Percentiles rank a stretch among this genome's conserved stretches.
phyloP scores from a whole-genome alignment of 2,329 filamentous ascomycete genomes.

The Teratosphaeria destructans region DNA sequence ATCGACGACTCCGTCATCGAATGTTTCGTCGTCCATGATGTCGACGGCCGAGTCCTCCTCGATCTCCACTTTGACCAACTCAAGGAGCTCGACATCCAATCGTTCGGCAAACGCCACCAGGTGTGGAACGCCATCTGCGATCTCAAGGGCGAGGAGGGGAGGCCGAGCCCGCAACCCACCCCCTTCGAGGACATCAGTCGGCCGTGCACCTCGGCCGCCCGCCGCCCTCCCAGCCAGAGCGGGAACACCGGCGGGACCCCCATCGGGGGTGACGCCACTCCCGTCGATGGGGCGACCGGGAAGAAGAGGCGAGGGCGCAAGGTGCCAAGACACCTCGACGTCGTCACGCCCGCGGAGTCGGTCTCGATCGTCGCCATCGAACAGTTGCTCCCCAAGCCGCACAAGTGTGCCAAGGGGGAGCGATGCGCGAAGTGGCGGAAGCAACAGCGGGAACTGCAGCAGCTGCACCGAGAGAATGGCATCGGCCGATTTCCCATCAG shows the following conservation, averaged over 20 bases:
- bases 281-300: constrained; percentile 24
- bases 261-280: constrained; percentile 20
- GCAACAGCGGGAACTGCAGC: constrained; percentile 66
- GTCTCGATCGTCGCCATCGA: constrained; percentile 89
- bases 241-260: constrained; percentile 10
- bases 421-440: constrained; percentile 73
- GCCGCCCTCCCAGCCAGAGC: constrained; percentile 15
- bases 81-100: constrained; percentile 68
- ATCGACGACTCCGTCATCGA: constrained; percentile 69
- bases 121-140: constrained; percentile 71
- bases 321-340: constrained; percentile 43
- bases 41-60: constrained; percentile 75
- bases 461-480: constrained; percentile 60
- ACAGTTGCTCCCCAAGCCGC: constrained; percentile 73
- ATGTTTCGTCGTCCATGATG: constrained; percentile 84
- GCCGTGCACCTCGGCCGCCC: constrained; percentile 29
- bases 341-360: constrained; percentile 69
- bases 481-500: constrained; percentile 46
- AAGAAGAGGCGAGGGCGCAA: constrained; percentile 32
- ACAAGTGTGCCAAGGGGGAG: constrained; percentile 77
- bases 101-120: constrained; percentile 69
- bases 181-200: constrained; percentile 39
- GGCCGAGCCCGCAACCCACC: constrained; percentile 34
- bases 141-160: constrained; percentile 43
- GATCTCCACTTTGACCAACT: constrained; percentile 87